Conservation (phyloP, 2,329 filamentous ascomycete species). For the Cytospora paraplurivora region DNA sequence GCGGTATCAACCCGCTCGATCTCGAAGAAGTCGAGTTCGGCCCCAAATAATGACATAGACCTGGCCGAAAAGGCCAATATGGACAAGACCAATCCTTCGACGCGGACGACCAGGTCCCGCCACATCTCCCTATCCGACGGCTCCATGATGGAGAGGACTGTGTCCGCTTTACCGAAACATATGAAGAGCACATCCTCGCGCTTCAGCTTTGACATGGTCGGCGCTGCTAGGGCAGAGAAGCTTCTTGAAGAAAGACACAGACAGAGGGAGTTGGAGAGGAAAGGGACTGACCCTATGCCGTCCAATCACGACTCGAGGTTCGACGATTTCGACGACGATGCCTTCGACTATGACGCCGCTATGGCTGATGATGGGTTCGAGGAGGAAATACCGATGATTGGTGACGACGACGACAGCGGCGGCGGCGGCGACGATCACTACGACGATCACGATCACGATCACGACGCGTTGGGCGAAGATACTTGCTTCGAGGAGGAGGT, state of each 20-base stretch:
- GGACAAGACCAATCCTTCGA: constrained; percentile 38
- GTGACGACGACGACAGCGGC: constrained; percentile 39
- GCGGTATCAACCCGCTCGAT: constrained; percentile 36
- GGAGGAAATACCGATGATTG: constrained; percentile 64
- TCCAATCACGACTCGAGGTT: constrained; percentile 53
- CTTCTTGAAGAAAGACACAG: constrained; percentile 73
- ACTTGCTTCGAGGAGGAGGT: constrained; percentile 31
- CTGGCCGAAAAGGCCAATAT: constrained; percentile 34
- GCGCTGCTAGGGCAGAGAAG: constrained; percentile 67
- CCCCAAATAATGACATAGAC: constrained; percentile 7
- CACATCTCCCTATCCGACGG: constrained; percentile 55
- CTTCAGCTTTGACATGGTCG: constrained; percentile 81
- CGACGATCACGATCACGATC: too few relatives aligned
- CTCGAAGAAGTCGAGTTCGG: constrained; percentile 37
- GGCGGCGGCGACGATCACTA: too few relatives aligned
- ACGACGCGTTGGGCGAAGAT: constrained; percentile 40
- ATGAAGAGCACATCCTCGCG: constrained; percentile 78
- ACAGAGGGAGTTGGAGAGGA: constrained; percentile 65
- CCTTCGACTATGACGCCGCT: constrained; percentile 63
- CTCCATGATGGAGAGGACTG: constrained; percentile 46
- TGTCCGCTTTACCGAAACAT: constrained; percentile 59
- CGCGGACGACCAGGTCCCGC: constrained; percentile 49
- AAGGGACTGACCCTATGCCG: constrained; percentile 44
- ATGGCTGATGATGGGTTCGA: constrained; percentile 67
- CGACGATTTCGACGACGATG: constrained; percentile 65